Evolutionary conservation across 495 filamentous ascomycete species (phyloP).

Genomic region (Aspergillus biplanus): DNA sequence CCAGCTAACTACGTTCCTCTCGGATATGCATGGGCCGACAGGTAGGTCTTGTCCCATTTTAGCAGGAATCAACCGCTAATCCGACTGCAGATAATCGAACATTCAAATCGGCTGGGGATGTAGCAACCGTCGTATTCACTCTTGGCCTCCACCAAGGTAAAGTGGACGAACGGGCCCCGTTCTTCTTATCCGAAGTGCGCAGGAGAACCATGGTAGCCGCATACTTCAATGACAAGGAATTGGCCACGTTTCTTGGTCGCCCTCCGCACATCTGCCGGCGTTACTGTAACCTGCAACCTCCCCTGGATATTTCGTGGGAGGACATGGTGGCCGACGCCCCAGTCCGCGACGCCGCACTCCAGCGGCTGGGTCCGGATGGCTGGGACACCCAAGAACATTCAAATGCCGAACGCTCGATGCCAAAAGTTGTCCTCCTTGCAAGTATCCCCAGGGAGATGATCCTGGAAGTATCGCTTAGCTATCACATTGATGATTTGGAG

Average conservation of each 20-base stretch:
- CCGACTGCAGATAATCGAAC: slow-evolving; percentile 27
- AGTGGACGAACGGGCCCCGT: slow-evolving; percentile 35
- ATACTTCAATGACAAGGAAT: slow-evolving; percentile 50
- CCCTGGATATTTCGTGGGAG: slow-evolving; percentile 55
- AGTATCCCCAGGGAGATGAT: slow-evolving; percentile 55
- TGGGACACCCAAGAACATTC: slow-evolving; percentile 49
- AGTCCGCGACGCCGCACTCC: slow-evolving; percentile 38
- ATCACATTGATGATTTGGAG: slow-evolving; percentile 26
- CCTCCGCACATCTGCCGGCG: slow-evolving; percentile 54
- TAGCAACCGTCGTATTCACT: slow-evolving; percentile 43
- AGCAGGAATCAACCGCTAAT: not conserved
- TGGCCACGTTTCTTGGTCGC: slow-evolving; percentile 54
- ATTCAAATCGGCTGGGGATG: slow-evolving; percentile 33
- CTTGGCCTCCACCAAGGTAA: slow-evolving; percentile 56
- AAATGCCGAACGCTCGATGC: slow-evolving; percentile 36
- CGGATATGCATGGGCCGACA: slow-evolving; percentile 30
- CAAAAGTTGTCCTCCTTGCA: slow-evolving; percentile 48
- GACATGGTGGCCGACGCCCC: slow-evolving; percentile 45
- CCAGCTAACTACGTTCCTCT: slow-evolving; percentile 28
- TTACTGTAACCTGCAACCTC: slow-evolving; percentile 54
- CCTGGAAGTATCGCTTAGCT: slow-evolving; percentile 55
- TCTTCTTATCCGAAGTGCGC: slow-evolving; percentile 50
- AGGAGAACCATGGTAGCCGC: slow-evolving; percentile 51
- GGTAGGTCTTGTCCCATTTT: slow-evolving; percentile 20
- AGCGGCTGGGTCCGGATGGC: slow-evolving; percentile 44